phyloP scores from a whole-genome alignment of 352 stramenopile genomes.

The Phytophthora boehmeriae region DNA sequence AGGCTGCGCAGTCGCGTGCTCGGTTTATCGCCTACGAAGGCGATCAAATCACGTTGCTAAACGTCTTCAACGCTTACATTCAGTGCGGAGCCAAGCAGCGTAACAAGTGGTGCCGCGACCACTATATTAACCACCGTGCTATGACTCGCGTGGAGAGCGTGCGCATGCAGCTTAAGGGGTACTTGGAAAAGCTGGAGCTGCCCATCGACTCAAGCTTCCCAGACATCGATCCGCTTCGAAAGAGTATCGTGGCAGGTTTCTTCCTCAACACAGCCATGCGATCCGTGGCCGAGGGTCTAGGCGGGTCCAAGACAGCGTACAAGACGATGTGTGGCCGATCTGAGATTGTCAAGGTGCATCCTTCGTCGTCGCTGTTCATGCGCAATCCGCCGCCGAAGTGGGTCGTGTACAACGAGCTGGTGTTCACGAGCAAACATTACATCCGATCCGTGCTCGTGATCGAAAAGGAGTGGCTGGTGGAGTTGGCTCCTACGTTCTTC shows the following conservation, averaged over 20 bases:
- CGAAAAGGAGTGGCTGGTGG: slow-evolving; percentile 89
- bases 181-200: slow-evolving; percentile 75
- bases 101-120: slow-evolving; percentile 87
- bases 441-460: slow-evolving; percentile 88
- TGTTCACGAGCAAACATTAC: slow-evolving; percentile 93
- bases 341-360: slow-evolving; percentile 89
- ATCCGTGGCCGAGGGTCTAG: slow-evolving; percentile 70
- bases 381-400: slow-evolving; percentile 86
- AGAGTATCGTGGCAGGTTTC: slow-evolving; percentile 88
- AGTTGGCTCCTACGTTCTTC: slow-evolving; percentile 86
- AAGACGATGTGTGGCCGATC: slow-evolving; percentile 87
- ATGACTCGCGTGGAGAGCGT: slow-evolving; percentile 89
- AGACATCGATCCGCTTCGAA: slow-evolving; percentile 84
- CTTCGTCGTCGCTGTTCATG: slow-evolving; percentile 89
- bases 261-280: slow-evolving; percentile 91
- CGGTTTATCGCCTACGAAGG: slow-evolving; percentile 84
- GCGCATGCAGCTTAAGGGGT: slow-evolving; percentile 67
- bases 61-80: slow-evolving; percentile 81
- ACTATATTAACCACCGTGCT: slow-evolving; percentile 86
- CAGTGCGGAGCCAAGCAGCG: slow-evolving; percentile 80
- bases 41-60: slow-evolving; percentile 86
- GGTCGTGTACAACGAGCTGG: slow-evolving; percentile 90
- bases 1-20: slow-evolving; percentile 78
- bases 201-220: slow-evolving; percentile 72
- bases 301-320: slow-evolving; percentile 81